Evolutionary conservation across 192 early-diverging fungal species (phyloP), one percentile per base, ranked within the genome.

Genomic region (Diversispora epigaea): DNA sequence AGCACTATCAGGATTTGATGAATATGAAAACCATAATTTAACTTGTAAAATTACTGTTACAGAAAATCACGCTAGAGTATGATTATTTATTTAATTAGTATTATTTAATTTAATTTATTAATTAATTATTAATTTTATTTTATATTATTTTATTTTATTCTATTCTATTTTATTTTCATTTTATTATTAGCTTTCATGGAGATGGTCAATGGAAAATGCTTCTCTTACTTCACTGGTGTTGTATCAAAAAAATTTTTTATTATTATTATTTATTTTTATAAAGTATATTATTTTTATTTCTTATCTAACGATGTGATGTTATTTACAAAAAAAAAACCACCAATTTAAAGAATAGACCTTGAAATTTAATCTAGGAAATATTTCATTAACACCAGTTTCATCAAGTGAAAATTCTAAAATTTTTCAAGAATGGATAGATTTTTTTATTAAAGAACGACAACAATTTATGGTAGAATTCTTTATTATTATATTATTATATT

Each of bases 391-490:
- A n/a, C 41, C 40, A n/a, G 39, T 64, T n/a, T 64, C 62, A 4
- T 40, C 40, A 9, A n/a, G 19, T 43, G 62, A 64, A 19, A 64
- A 32, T 64, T 4, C 19, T 44, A 64, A 64, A 9, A n/a, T 64
- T 32, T 64, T 32, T 32, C 62, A 43, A 41, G 62, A 64, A 43
- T 64, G 62, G 62, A 64, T 64, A 8, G 62, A 64, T 64, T 64
- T 44, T 64, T 64, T 64, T 43, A 64, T 64, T 64, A 41, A 64
- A 15, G 62, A 64, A 44, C 32, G 62, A n/a, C 40, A 64, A 44
- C 62, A 64, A 19, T n/a, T 44, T 43, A 44, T 64, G 25, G 62
- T 64, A 64, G 17, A 15, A 10, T 44, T 3, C 7, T 11, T 0
- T 32, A 60, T 32, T 32, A 32, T n/a, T n/a, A n/a, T n/a, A 52